These are phyloP conservation scores for Exserohilum rostratum DNA, from an alignment of 2,329 filamentous ascomycete species.

Conservation along the genomic window DNA sequence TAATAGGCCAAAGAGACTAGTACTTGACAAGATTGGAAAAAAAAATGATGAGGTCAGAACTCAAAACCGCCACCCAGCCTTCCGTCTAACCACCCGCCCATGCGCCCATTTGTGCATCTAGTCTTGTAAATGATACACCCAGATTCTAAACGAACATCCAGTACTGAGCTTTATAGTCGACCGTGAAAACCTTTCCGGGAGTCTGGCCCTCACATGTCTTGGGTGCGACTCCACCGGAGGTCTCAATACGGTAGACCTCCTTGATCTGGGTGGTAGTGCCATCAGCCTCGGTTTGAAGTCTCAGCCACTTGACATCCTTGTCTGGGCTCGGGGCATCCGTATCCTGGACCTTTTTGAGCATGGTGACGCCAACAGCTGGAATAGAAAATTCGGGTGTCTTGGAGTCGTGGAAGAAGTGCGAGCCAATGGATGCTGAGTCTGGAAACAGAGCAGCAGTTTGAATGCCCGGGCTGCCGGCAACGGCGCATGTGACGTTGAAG, in stretches of 20 bases:
- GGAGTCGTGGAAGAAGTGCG: constrained; percentile 78
- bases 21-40: no score
- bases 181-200: constrained; percentile 61
- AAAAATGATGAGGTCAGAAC: no score
- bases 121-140: neutral
- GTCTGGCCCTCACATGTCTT: constrained; percentile 65
- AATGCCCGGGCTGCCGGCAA: constrained; percentile 25
- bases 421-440: constrained; percentile 57
- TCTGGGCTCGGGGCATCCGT: constrained; percentile 67
- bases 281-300: constrained; percentile 59
- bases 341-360: constrained; percentile 68
- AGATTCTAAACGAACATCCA: constrained; percentile 58
- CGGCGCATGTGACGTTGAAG: constrained; percentile 33
- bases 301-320: constrained; percentile 76
- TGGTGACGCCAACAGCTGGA: constrained; percentile 67
- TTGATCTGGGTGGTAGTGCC: constrained; percentile 57
- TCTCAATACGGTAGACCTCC: constrained; percentile 82
- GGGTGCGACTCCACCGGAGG: constrained; percentile 79
- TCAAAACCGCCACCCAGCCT: no score
- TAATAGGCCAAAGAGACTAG: no score
- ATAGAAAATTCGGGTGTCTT: constrained; percentile 84
- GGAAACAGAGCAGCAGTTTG: constrained; percentile 34
- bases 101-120: no score
- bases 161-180: constrained; percentile 86
- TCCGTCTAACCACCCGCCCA: no score